A percentile compares a stretch with the other conserved stretches of the same genome.
phyloP scores from a whole-genome alignment of 2,329 filamentous ascomycete genomes.

The Dactylellina parvicollis region DNA sequence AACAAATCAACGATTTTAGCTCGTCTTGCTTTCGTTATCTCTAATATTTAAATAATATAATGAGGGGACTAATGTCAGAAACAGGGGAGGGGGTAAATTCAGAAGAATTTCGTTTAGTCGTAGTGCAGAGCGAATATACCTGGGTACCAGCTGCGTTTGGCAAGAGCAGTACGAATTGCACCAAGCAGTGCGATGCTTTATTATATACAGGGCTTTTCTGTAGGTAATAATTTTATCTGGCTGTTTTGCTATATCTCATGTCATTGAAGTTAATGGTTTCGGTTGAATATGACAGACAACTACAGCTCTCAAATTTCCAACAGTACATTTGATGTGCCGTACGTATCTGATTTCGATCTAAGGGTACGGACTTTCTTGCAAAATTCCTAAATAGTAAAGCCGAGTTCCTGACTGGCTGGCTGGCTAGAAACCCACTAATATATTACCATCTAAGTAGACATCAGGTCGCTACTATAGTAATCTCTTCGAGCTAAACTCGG shows the following conservation, averaged over 20 bases:
- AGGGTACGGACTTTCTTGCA: neutral
- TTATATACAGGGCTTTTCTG: neutral
- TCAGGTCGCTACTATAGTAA: neutral
- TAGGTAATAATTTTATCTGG: neutral
- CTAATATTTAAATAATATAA: no score
- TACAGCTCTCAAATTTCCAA: neutral
- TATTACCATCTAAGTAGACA: neutral
- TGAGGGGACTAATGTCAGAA: neutral
- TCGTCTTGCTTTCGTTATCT: no score
- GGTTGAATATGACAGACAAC: neutral
- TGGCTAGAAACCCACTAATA: neutral
- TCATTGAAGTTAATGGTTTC: neutral
- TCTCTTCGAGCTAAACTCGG: neutral
- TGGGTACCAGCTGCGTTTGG: neutral
- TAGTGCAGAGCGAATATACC: neutral
- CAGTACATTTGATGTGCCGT: neutral
- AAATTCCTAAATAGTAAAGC: no score
- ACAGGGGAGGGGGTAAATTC: neutral
- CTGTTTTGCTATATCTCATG: neutral
- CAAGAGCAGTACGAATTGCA: neutral
- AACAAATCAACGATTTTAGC: no score
- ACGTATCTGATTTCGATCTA: neutral
- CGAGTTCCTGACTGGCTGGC: neutral
- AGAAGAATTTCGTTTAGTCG: neutral
- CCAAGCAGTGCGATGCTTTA: neutral